Evolutionary conservation across 2,329 filamentous ascomycete species (phyloP).

Genomic region (Aspergillus latus): DNA sequence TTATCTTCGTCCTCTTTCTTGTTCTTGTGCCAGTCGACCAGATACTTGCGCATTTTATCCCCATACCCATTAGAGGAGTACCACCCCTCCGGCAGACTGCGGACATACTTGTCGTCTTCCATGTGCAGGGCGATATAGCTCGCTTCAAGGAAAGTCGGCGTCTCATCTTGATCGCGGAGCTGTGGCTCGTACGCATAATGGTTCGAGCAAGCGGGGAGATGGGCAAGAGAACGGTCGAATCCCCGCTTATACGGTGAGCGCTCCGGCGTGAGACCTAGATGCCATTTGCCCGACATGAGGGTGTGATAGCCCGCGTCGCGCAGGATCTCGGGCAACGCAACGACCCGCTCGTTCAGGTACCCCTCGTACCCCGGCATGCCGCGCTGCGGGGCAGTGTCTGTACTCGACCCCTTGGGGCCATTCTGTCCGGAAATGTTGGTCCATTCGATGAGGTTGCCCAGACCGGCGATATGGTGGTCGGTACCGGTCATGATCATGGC

Average conservation of each 20-base stretch:
- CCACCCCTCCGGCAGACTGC: conserved; percentile 52
- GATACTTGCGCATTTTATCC: conserved; percentile 54
- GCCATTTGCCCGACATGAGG: conserved; percentile 64
- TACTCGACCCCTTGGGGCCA: conserved; percentile 52
- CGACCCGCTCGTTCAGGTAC: conserved; percentile 62
- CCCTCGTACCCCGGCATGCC: conserved; percentile 64
- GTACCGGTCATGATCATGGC: conserved; percentile 68
- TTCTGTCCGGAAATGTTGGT: conserved; percentile 56
- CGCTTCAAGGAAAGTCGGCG: conserved; percentile 43
- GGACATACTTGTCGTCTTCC: conserved; percentile 46
- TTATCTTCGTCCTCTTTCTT: conserved; percentile 27
- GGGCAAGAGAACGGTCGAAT: conserved; percentile 60
- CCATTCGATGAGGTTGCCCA: conserved; percentile 62
- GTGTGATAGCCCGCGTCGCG: conserved; percentile 61
- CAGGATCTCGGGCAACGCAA: conserved; percentile 58
- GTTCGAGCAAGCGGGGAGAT: conserved; percentile 61
- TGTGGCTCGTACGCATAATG: conserved; percentile 57
- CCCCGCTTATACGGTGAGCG: conserved; percentile 57
- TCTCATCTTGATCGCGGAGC: conserved; percentile 42
- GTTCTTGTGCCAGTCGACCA: conserved; percentile 49
- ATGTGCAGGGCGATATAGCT: conserved; percentile 47
- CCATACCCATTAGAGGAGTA: conserved; percentile 57
- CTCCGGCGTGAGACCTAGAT: conserved; percentile 60
- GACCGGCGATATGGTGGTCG: conserved; percentile 55
- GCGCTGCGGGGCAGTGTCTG: conserved; percentile 55